phyloP scores from a whole-genome alignment of 2,329 filamentous ascomycete genomes.

The Teratosphaeria destructans region DNA sequence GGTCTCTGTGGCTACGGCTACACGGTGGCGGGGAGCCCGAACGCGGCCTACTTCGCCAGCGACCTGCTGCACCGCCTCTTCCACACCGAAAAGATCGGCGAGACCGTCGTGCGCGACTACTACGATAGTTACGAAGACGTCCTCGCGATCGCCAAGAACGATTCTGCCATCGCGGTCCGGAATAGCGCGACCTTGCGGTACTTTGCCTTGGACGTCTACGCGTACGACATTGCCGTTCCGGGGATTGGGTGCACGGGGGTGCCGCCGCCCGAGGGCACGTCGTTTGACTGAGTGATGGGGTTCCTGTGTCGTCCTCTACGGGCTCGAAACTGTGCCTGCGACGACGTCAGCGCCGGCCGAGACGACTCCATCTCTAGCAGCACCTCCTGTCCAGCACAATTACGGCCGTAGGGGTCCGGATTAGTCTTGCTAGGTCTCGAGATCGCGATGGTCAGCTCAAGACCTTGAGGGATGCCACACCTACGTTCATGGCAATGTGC shows the following conservation, averaged over 20 bases:
- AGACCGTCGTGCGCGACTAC: slow-evolving; percentile 52
- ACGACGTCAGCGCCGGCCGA: neutral
- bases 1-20: slow-evolving; percentile 54
- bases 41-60: slow-evolving; percentile 54
- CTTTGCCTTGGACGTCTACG: slow-evolving; percentile 59
- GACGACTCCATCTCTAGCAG: neutral
- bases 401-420: neutral
- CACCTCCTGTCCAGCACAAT: neutral
- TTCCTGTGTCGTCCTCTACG: neutral
- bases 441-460: neutral
- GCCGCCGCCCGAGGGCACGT: slow-evolving; percentile 8
- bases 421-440: neutral
- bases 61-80: slow-evolving; percentile 58
- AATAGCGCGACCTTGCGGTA: slow-evolving; percentile 57
- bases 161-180: slow-evolving; percentile 38
- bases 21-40: slow-evolving; percentile 45
- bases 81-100: slow-evolving; percentile 52
- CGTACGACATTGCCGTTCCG: slow-evolving; percentile 53
- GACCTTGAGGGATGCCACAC: slow-evolving; percentile 22
- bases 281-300: slow-evolving; percentile 1
- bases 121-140: slow-evolving; percentile 48
- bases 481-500: slow-evolving; percentile 16
- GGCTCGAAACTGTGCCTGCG: neutral
- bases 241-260: slow-evolving; percentile 52
- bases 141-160: slow-evolving; percentile 42